Evolutionary conservation across 306 rosid species (phyloP).

Genomic region (Cicer arietinum): DNA sequence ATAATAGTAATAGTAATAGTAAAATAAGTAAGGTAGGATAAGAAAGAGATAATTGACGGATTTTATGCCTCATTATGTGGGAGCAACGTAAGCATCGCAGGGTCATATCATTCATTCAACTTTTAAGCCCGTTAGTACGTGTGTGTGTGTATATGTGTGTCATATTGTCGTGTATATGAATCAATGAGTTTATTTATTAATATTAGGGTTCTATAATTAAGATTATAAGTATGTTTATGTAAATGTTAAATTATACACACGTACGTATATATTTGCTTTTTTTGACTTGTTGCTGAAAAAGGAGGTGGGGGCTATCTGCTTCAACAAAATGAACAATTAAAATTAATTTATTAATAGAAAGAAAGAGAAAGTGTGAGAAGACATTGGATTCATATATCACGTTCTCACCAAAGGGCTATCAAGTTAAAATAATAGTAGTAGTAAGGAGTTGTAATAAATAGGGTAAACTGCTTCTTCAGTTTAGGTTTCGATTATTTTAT

Average conservation of each 20-base stretch:
- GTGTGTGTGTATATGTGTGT: neutral
- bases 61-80: constrained; percentile 50
- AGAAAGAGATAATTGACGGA: constrained; percentile 52
- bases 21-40: constrained; percentile 35
- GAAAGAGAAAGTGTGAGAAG: neutral
- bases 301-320: neutral
- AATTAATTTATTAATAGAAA: neutral
- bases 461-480: constrained; percentile 22
- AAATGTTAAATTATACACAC: neutral
- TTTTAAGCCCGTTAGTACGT: constrained; percentile 45
- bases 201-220: neutral
- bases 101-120: constrained; percentile 46
- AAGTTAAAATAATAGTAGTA: neutral
- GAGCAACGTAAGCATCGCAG: constrained; percentile 48
- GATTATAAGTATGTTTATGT: neutral
- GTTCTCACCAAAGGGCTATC: neutral
- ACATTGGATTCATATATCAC: neutral
- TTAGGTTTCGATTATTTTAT: neutral
- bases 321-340: neutral
- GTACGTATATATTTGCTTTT: neutral
- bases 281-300: constrained; percentile 12
- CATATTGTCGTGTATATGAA: neutral
- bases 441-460: neutral
- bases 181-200: too few relatives aligned
- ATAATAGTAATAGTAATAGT: neutral